phyloP scores from a whole-genome alignment of 1,284 basidiomycete species.

The Xerocomus nothofagi region DNA sequence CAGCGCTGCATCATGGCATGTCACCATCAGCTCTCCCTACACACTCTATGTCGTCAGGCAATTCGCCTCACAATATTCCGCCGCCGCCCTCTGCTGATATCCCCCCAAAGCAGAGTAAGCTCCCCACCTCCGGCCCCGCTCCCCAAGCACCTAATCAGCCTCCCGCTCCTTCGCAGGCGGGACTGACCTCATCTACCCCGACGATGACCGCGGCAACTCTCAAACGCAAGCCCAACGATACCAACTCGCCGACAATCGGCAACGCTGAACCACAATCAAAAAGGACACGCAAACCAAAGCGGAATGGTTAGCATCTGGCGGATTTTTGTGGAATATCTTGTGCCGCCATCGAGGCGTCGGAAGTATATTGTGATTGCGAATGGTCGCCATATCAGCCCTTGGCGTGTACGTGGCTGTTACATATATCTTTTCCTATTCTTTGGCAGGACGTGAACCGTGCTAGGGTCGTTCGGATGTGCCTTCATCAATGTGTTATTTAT shows the following conservation, averaged over 20 bases:
- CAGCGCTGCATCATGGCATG: conserved; percentile 50
- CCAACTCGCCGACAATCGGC: conserved; percentile 51
- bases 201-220: conserved; percentile 53
- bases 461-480: conserved; percentile 34
- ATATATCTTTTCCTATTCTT: conserved; percentile 34
- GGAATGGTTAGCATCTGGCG: conserved; percentile 36
- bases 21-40: conserved; percentile 39
- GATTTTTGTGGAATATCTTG: conserved; percentile 33
- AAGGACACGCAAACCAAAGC: conserved; percentile 47
- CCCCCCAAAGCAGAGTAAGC: conserved; percentile 55
- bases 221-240: conserved; percentile 63
- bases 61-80: conserved; percentile 50
- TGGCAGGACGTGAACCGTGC: conserved; percentile 26
- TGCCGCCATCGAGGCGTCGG: conserved; percentile 27
- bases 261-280: conserved; percentile 48
- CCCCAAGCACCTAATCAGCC: conserved; percentile 41
- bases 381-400: conserved; percentile 21
- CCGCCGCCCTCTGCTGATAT: conserved; percentile 45
- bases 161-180: conserved; percentile 43
- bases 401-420: conserved; percentile 29
- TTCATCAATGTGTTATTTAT: conserved; percentile 38
- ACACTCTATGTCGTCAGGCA: conserved; percentile 37
- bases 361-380: conserved; percentile 35
- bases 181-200: conserved; percentile 46
- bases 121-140: conserved; percentile 45